phyloP scores from a whole-genome alignment of 2,329 filamentous ascomycete species.

The Fusarium concolor region DNA sequence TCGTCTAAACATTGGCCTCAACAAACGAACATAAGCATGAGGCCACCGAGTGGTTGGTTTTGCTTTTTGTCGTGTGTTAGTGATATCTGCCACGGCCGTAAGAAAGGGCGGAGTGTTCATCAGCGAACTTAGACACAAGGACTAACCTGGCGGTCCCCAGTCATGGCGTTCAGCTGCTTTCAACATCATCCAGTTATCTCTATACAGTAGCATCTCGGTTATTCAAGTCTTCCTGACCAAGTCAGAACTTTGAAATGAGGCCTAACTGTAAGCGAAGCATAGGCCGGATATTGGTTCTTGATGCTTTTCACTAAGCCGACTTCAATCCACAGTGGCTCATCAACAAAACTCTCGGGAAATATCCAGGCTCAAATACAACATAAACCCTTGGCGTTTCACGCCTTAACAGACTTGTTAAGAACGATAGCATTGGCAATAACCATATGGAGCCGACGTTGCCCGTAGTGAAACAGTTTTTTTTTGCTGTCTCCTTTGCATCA shows the following conservation, averaged over 20 bases:
- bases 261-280: slow-evolving; percentile 14
- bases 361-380: slow-evolving; percentile 1
- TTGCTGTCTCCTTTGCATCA: slow-evolving; percentile 9
- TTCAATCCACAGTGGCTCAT: background rate
- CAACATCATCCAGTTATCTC: background rate
- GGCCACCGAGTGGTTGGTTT: background rate
- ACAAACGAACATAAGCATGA: background rate
- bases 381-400: slow-evolving; percentile 30
- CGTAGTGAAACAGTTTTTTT: slow-evolving; percentile 14
- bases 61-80: background rate
- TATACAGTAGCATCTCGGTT: background rate
- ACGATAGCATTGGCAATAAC: slow-evolving; percentile 36
- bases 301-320: background rate
- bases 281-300: slow-evolving; percentile 4
- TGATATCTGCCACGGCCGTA: background rate
- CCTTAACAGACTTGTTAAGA: slow-evolving; percentile 30
- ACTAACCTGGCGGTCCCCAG: background rate
- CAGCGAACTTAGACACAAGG: background rate
- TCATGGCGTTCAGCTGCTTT: background rate
- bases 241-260: slow-evolving; percentile 1
- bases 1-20: background rate
- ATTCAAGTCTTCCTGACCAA: background rate
- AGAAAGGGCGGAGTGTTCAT: background rate
- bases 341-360: background rate
- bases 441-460: slow-evolving; percentile 24